Evolutionary conservation across 1,284 basidiomycete species (phyloP), one percentile per base, ranked within the genome.

Genomic region (Chiua sp.): DNA sequence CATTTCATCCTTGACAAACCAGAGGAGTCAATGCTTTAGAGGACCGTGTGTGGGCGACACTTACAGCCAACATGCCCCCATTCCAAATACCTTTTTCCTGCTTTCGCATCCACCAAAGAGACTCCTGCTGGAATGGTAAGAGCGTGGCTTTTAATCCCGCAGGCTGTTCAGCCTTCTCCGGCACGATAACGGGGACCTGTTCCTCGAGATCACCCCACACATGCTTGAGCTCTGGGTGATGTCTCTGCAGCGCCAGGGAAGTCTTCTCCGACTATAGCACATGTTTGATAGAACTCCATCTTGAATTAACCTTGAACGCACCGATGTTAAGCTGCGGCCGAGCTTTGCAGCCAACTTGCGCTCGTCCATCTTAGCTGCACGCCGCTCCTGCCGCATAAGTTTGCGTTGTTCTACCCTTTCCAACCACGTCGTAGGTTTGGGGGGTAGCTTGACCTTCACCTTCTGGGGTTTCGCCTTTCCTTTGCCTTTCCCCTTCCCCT

Each of bases 81-180:
- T 82, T 82, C 94, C 96, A 98, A 8, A 87, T 77, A 5, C 93
- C 86, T 60, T 88, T 80, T 77, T 99, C 98, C 79, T 99, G 98
- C 70, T 94, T 85, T 64, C 88, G 87, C 92, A 99, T 96, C 98
- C 98, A 99, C 72, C 84, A 88, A 59, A 99, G 80, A 74, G 94
- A 95, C 78, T 99, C 98, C 62, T 87, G 87, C 75, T 99, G 97
- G 79, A 92, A 93, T 61, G 91, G 90, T 33, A 93, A 76, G 12
- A 93, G 79, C 0, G 80, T 82, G 46, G 87, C 78, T 73, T 94
- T 96, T 61, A 99, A 79, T 12, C 89, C 90, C 2, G 79, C 77
- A 5, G 98, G 96, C 63, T 97, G 96, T 50, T 86, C 84, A 53
- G 88, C 92, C 67, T 86, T 84, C 60, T 86, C 78, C 2, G 96